Conservation (phyloP, 1,284 basidiomycete species). For the Athelia psychrophila region DNA sequence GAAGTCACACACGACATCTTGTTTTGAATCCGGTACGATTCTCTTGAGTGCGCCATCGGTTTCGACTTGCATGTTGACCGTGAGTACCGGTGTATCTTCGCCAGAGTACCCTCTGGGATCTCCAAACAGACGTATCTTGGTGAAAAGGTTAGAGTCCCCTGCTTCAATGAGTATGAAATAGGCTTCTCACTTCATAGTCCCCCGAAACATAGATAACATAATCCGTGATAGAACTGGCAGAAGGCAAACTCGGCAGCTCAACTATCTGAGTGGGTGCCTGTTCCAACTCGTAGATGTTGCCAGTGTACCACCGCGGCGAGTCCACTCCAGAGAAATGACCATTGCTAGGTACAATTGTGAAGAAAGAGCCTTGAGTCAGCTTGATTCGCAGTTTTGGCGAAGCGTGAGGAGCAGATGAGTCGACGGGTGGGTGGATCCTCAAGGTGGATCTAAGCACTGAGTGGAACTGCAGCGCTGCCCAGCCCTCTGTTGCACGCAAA, state of each 20-base stretch:
- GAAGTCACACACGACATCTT: constrained; percentile 61
- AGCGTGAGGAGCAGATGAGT: constrained; percentile 2
- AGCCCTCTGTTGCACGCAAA: constrained; percentile 73
- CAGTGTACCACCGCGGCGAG: constrained; percentile 65
- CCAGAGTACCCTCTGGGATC: constrained; percentile 48
- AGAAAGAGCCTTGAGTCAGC: constrained; percentile 63
- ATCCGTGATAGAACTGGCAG: constrained; percentile 34
- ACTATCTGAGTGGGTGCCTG: constrained; percentile 47
- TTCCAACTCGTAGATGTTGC: constrained; percentile 70
- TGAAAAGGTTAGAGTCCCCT: constrained; percentile 6
- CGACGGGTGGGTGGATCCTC: constrained; percentile 48
- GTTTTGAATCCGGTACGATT: constrained; percentile 41
- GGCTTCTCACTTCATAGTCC: constrained; percentile 61
- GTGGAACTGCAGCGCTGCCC: constrained; percentile 78
- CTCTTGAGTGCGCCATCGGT: constrained; percentile 27
- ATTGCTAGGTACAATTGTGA: constrained; percentile 52
- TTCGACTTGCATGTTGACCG: constrained; percentile 42
- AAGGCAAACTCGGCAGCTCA: constrained; percentile 45
- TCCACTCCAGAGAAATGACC: constrained; percentile 13
- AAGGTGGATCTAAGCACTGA: constrained; percentile 61
- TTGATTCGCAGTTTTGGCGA: constrained; percentile 42
- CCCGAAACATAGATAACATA: constrained; percentile 60
- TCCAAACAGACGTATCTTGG: constrained; percentile 75
- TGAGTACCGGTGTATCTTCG: constrained; percentile 46
- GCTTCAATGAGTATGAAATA: too few relatives aligned